Evolutionary conservation across 2,329 filamentous ascomycete genomes (phyloP).

Genomic region (Cercospora canescens): DNA sequence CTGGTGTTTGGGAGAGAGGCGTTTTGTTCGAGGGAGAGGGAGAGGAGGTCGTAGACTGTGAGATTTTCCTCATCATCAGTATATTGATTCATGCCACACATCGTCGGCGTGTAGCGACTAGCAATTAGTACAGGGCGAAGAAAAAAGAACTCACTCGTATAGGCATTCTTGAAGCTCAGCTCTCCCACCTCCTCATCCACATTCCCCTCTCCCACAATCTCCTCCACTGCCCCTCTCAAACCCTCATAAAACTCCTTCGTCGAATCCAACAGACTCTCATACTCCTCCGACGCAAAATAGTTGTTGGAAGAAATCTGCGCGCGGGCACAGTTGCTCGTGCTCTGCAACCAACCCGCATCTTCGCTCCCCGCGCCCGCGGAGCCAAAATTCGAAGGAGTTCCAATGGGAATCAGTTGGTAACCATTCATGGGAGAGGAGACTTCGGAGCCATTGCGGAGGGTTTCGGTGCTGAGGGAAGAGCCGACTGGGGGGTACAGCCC

Average conservation of each 20-base stretch:
- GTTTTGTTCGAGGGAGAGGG: slow-evolving; percentile 39
- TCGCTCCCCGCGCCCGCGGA: slow-evolving; percentile 60
- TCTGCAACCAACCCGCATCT: slow-evolving; percentile 60
- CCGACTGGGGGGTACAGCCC: slow-evolving; percentile 81
- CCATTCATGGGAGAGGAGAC: slow-evolving; percentile 71
- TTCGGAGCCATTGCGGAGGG: slow-evolving; percentile 68
- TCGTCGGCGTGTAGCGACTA: too few species aligned
- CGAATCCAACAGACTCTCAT: slow-evolving; percentile 47
- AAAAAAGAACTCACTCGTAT: slow-evolving; percentile 56
- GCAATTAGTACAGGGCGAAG: not conserved
- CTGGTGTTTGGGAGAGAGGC: slow-evolving; percentile 65
- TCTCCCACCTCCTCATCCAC: slow-evolving; percentile 33
- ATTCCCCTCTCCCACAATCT: slow-evolving; percentile 44
- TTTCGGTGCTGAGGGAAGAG: slow-evolving; percentile 53
- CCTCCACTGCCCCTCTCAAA: slow-evolving; percentile 54
- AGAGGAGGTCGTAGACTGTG: slow-evolving; percentile 59
- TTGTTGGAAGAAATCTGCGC: slow-evolving; percentile 59
- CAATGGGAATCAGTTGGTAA: slow-evolving; percentile 81
- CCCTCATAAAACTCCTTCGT: slow-evolving; percentile 57
- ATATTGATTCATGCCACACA: too few species aligned
- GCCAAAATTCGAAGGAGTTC: slow-evolving; percentile 41
- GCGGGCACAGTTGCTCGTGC: slow-evolving; percentile 56
- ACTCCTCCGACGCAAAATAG: slow-evolving; percentile 56
- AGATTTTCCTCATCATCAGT: not conserved
- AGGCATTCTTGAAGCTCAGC: slow-evolving; percentile 63